phyloP scores from a whole-genome alignment of 2,329 filamentous ascomycete species.

The Westerdykella ornata region DNA sequence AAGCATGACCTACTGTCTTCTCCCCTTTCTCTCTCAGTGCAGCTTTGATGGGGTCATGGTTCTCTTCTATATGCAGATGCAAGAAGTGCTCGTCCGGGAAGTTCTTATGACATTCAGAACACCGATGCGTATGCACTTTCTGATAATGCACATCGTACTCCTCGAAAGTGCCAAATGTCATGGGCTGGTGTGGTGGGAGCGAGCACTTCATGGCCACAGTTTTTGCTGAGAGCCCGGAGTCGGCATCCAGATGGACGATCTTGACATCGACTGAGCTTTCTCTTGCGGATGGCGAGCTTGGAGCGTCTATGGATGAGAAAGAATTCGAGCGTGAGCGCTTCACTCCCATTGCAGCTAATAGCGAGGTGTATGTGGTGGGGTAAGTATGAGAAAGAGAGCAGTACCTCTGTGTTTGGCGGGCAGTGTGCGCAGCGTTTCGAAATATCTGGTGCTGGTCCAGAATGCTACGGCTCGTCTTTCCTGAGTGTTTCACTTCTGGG shows the following conservation, averaged over 20 bases:
- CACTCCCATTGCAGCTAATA: conserved; percentile 42
- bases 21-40: conserved; percentile 72
- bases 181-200: conserved; percentile 68
- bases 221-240: conserved; percentile 20
- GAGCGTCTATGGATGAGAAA: conserved; percentile 37
- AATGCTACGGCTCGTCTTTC: too few relatives aligned
- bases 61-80: conserved; percentile 79
- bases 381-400: background rate
- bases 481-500: too few relatives aligned
- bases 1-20: conserved; percentile 60
- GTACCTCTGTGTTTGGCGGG: conserved; percentile 19
- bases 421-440: too few relatives aligned
- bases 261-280: conserved; percentile 33
- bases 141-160: conserved; percentile 85
- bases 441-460: too few relatives aligned
- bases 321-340: conserved; percentile 55
- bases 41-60: conserved; percentile 73
- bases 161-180: conserved; percentile 66
- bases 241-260: conserved; percentile 51
- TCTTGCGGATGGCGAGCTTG: conserved; percentile 26
- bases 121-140: conserved; percentile 75
- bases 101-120: conserved; percentile 76
- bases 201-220: conserved; percentile 65
- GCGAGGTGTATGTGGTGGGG: too few relatives aligned
- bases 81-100: conserved; percentile 80